phyloP scores from a whole-genome alignment of 108 stramenopile species.

The Phaeodactylum tricornutum region DNA sequence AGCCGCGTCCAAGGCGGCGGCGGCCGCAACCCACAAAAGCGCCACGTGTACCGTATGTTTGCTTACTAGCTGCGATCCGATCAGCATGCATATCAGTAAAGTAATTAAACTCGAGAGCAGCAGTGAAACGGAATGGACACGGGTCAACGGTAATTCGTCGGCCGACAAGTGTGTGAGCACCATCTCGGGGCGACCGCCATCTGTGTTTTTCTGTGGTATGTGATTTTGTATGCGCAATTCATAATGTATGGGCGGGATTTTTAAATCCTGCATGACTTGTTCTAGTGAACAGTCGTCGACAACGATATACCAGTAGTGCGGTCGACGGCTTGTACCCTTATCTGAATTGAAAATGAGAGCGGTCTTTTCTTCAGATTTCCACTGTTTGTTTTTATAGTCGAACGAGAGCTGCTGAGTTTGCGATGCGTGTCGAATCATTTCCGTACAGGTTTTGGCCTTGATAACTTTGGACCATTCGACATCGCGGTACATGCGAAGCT shows the following conservation, averaged over 20 bases:
- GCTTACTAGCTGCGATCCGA: constrained; percentile 14
- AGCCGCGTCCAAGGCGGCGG: constrained; percentile 41
- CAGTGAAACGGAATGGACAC: constrained; percentile 39
- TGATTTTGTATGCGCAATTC: constrained; percentile 28
- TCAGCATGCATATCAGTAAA: constrained; percentile 20
- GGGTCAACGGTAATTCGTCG: constrained; percentile 55
- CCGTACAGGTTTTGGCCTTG: constrained; percentile 40
- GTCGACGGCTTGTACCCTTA: constrained; percentile 21
- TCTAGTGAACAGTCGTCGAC: constrained; percentile 75
- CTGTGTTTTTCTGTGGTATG: not conserved
- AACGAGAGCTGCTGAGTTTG: constrained; percentile 21
- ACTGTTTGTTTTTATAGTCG: constrained; percentile 20
- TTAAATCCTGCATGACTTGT: constrained; percentile 37
- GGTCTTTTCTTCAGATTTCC: constrained; percentile 18
- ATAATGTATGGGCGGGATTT: constrained; percentile 44
- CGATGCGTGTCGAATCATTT: constrained; percentile 33
- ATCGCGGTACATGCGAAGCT: constrained; percentile 45
- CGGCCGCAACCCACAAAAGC: constrained; percentile 49
- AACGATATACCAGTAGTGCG: constrained; percentile 62
- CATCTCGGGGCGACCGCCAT: not conserved
- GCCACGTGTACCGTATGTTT: constrained; percentile 52
- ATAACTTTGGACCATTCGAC: constrained; percentile 47
- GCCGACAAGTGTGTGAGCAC: constrained; percentile 47
- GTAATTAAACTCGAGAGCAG: constrained; percentile 31
- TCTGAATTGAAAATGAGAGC: constrained; percentile 15